Evolutionary conservation across 2,329 filamentous ascomycete genomes (phyloP), one percentile per base, ranked within the genome.

Genomic region (Boeremia lycopersici): DNA sequence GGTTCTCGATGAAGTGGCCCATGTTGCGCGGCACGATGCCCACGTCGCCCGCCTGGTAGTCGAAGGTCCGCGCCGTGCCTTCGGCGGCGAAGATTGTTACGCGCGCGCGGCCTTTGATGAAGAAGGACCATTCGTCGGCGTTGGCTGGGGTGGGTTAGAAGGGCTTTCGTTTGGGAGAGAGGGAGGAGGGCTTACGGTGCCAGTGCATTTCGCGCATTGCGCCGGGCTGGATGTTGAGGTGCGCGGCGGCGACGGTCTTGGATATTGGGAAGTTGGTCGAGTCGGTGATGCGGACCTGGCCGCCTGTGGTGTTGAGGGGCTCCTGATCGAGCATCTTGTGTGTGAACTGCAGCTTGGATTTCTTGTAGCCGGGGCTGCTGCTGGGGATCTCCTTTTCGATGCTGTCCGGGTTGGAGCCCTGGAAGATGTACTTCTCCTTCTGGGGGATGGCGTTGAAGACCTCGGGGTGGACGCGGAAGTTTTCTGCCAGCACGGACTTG

Each of bases 1-100:
- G 84, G 64, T 92, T 92, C 80, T 93, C 89, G 48, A 93, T 88
- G 69, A 91, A 93, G 69, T 93, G 89, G 3, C 88, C 89, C 81
- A 89, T 90, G 69, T 90, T 90, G 67, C 72, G 81, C 0, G 89
- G 89, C 6, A 93, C 88, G 59, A 92, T 89, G 12, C 87, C 89
- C 0, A 91, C 88, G 64, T 93, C 90, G 2, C 89, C 90, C 1
- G 88, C 82, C 6, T 82, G 77, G 72, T 90, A 93, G 76, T 93
- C 86, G 67, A 93, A 93, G 0, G 89, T 93, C 23, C 88, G 81
- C 0, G 89, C 88, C 19, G 79, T 84, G 26, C 86, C 84, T 62
- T 89, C 84, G 2, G 88, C 82, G 0, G 84, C 87, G 68, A 92
- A 93, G 61, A 93, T 83, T 12, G 89, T 92, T 12, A 91, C 84